Evolutionary conservation across 495 filamentous ascomycete species (phyloP).

Genomic region (Lophiostoma macrostomum): DNA sequence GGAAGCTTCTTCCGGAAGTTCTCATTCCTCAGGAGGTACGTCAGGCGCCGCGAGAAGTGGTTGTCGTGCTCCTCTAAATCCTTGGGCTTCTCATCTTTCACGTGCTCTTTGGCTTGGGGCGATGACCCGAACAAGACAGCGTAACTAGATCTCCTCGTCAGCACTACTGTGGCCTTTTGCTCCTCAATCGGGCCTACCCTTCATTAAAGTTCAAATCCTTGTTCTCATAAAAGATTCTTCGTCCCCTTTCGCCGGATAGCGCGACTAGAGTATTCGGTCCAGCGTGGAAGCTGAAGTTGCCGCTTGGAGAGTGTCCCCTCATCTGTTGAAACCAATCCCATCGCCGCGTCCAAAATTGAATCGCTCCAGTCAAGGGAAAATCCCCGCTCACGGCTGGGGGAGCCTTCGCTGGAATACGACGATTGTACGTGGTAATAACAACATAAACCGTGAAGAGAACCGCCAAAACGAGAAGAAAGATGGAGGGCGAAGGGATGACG

Average conservation of each 20-base stretch:
- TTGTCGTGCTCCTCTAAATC: not conserved
- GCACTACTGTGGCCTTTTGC: not conserved
- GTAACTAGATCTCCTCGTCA: conserved; percentile 8
- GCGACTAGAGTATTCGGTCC: conserved; percentile 46
- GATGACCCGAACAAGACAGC: conserved; percentile 26
- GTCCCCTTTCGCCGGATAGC: conserved; percentile 42
- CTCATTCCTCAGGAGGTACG: conserved; percentile 15
- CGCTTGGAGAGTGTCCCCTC: conserved; percentile 20
- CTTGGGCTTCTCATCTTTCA: not conserved
- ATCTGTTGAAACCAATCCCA: conserved; percentile 32
- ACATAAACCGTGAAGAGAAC: conserved; percentile 12
- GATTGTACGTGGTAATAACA: conserved; percentile 7
- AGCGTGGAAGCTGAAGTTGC: conserved; percentile 51
- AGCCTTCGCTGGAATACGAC: conserved; percentile 11
- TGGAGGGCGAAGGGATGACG: not conserved
- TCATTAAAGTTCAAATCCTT: conserved; percentile 43
- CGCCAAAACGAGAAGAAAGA: not conserved
- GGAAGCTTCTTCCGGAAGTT: conserved; percentile 37
- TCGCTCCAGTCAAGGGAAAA: conserved; percentile 31
- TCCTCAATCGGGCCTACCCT: conserved; percentile 35
- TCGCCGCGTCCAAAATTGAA: conserved; percentile 33
- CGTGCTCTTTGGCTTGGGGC: conserved; percentile 4
- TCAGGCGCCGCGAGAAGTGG: conserved; percentile 7
- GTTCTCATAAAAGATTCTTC: conserved; percentile 47
- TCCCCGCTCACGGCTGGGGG: conserved; percentile 9